These are phyloP conservation scores for Aspergillus baeticus DNA, from an alignment of 495 filamentous ascomycete species.

Conservation along the genomic window DNA sequence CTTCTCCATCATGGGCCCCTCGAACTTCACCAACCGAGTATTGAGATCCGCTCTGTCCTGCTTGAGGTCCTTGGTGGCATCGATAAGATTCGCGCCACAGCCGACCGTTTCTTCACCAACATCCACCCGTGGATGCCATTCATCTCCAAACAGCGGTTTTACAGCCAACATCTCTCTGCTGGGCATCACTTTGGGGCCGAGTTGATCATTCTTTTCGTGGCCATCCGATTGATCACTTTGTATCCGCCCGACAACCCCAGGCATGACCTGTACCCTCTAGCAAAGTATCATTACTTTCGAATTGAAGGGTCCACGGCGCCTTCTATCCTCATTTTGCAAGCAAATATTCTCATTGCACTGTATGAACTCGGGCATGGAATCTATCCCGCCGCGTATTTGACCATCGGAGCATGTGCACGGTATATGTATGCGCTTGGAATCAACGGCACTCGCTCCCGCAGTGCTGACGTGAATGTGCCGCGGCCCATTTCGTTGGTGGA, in stretches of 20 bases:
- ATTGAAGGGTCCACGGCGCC: constrained; percentile 26
- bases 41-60: neutral
- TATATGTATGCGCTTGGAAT: constrained; percentile 48
- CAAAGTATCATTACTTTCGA: constrained; percentile 24
- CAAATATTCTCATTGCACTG: constrained; percentile 30
- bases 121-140: constrained; percentile 49
- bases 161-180: no score
- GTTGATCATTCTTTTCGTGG: no score
- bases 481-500: constrained; percentile 29
- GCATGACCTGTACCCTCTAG: neutral
- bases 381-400: constrained; percentile 35
- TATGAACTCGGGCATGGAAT: constrained; percentile 39
- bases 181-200: no score
- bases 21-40: neutral
- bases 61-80: neutral
- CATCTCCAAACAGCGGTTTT: constrained; percentile 48
- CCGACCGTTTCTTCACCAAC: constrained; percentile 22
- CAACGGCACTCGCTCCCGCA: constrained; percentile 27
- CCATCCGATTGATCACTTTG: no score
- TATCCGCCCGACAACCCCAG: constrained; percentile 42
- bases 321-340: constrained; percentile 37
- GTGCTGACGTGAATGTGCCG: neutral
- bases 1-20: neutral
- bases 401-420: constrained; percentile 34
- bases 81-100: constrained; percentile 11